Conservation (phyloP, 306 rosid genomes). For the Fragaria iinumae region DNA sequence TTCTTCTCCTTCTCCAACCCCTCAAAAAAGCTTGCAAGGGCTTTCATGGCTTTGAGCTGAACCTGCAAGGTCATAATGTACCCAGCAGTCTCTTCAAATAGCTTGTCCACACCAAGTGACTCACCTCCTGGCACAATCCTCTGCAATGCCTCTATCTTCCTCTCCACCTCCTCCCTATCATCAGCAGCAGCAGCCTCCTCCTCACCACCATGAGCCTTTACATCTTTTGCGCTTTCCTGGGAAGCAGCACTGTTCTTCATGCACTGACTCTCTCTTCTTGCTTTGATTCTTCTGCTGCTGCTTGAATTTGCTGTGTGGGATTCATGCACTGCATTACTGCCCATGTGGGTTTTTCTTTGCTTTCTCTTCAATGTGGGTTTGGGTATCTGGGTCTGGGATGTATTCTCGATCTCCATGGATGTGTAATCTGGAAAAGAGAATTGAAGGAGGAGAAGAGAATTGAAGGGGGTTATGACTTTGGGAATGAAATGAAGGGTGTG, state of each 20-base stretch:
- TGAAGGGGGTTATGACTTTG: not conserved
- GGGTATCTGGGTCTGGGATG: conserved; percentile 16
- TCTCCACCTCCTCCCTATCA: conserved; percentile 68
- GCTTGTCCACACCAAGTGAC: conserved; percentile 64
- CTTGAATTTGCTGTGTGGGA: conserved; percentile 14
- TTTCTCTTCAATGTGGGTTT: conserved; percentile 44
- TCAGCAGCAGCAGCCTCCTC: conserved; percentile 12
- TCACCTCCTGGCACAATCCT: conserved; percentile 84
- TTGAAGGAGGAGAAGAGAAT: not conserved
- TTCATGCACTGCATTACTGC: conserved; percentile 24
- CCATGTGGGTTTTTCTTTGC: conserved; percentile 13
- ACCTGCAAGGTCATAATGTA: conserved; percentile 71
- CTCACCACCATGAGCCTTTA: not conserved
- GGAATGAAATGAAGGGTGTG: not conserved
- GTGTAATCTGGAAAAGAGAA: not conserved
- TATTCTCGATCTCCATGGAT: conserved; percentile 26
- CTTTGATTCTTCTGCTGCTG: conserved; percentile 3
- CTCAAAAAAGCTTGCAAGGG: conserved; percentile 58
- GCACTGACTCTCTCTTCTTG: conserved; percentile 11
- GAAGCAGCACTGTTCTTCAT: not conserved
- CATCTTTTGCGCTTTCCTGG: not conserved
- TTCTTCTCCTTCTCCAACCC: conserved; percentile 61
- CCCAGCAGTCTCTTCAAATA: conserved; percentile 84
- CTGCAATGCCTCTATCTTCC: conserved; percentile 80
- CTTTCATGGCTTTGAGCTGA: conserved; percentile 69